Conservation (phyloP, 352 stramenopile species). For the Pythium vanterpoolii region DNA sequence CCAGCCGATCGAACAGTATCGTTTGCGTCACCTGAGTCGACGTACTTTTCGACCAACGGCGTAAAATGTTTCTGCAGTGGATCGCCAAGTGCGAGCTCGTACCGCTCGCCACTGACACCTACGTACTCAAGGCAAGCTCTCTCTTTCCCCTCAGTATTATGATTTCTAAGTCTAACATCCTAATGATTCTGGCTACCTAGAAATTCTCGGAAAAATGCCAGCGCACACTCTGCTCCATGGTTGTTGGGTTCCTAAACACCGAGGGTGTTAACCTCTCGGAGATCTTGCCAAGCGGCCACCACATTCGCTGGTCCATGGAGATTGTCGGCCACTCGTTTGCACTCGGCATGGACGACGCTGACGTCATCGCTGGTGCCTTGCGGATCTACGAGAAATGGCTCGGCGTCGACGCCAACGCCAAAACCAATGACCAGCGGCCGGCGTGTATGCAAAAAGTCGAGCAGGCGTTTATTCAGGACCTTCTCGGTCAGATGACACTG, state of each 20-base stretch:
- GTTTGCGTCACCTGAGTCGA: background rate
- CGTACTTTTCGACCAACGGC: background rate
- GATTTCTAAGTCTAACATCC: background rate
- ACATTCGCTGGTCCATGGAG: slow-evolving; percentile 87
- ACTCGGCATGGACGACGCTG: slow-evolving; percentile 80
- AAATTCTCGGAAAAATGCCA: slow-evolving; percentile 89
- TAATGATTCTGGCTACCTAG: slow-evolving; percentile 20
- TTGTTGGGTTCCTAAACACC: slow-evolving; percentile 62
- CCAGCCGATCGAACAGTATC: background rate
- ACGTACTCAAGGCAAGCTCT: slow-evolving; percentile 64
- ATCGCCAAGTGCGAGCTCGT: slow-evolving; percentile 87
- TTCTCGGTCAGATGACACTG: slow-evolving; percentile 86
- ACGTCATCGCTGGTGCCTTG: slow-evolving; percentile 75
- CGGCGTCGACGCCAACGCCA: slow-evolving; percentile 44
- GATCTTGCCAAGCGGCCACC: slow-evolving; percentile 62
- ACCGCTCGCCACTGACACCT: slow-evolving; percentile 53
- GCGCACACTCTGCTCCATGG: slow-evolving; percentile 79
- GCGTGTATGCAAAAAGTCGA: slow-evolving; percentile 81
- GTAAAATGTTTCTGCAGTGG: slow-evolving; percentile 81
- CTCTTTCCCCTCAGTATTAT: background rate
- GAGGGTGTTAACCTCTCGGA: slow-evolving; percentile 45
- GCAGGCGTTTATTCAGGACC: slow-evolving; percentile 83
- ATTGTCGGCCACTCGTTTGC: slow-evolving; percentile 82
- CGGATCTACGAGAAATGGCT: slow-evolving; percentile 84
- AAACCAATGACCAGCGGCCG: slow-evolving; percentile 52